Base-by-base conservation (phyloP, 208 protist species). In the Leishmania tarentolae region DNA sequence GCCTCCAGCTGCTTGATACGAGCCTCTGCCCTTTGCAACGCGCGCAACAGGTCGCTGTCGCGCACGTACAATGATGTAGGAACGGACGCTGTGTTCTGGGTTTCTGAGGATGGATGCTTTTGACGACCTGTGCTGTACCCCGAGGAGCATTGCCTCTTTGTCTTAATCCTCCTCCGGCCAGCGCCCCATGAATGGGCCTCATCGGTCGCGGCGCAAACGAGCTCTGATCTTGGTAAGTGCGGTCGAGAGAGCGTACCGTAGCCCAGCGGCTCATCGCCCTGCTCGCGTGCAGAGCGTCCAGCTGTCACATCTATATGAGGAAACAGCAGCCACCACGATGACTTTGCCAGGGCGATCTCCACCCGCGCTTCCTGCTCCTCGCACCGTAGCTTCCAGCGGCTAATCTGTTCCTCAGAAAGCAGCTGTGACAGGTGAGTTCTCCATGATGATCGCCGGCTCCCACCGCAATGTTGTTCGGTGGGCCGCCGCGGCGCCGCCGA, bases 41-140 rank as follows among this genome's bases (percentile, higher is more conserved):
- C 85, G 15, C 89, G 88, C 56, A 95, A 82, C 37, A 95, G 83
- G 65, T 95, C 90, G 81, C 92, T 95, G 63, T 95, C 92, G 11
- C 83, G 82, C 50, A 90, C 90, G n/a, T 90, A 82, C 50, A 70
- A 56, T 8, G 47, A 42, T 1, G 47, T 19, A 21, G 78, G 17
- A 17, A 52, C 65, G 9, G 66, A 40, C 1, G 46, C 40, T 24
- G 69, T 47, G 19, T 61, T 21, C 17, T 13, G 40, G 13, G 40
- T 31, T 19, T 71, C 61, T 17, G 37, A 52, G 47, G 72, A n/a
- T 15, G 63, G 40, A 28, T 21, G 37, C 47, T 59, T 61, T 61
- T 63, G 44, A 50, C 40, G 35, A 40, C 7, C n/a, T n/a, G n/a
- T 31, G 37, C 19, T 63, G n/a, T 19, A 28, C 50, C 21, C 35